A percentile compares a stretch with the other conserved stretches of the same genome.
phyloP scores from a whole-genome alignment of 2,329 filamentous ascomycete genomes.

The Aspergillus aculeatinus region DNA sequence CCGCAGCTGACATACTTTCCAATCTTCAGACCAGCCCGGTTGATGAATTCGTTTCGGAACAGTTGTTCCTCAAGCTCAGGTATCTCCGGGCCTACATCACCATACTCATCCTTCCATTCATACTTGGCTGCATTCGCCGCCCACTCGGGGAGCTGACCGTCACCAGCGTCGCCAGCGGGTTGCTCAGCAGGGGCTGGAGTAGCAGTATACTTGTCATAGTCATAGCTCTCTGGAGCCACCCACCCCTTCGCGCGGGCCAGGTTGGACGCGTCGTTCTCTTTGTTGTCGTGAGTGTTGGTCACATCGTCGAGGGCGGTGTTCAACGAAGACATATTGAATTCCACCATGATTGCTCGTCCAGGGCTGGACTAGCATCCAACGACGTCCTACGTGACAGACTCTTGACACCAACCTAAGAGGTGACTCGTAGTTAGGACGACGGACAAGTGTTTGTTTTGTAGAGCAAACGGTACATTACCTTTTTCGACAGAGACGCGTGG shows the following conservation, averaged over 20 bases:
- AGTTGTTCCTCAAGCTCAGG: constrained; percentile 71
- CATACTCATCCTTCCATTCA: constrained; percentile 80
- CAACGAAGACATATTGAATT: constrained; percentile 24
- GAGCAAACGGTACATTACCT: neutral
- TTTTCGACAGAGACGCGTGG: neutral
- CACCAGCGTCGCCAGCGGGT: constrained; percentile 19
- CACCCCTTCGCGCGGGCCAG: constrained; percentile 42
- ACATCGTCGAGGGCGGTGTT: constrained; percentile 23
- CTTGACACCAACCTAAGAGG: neutral
- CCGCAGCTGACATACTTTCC: constrained; percentile 51
- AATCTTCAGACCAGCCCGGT: constrained; percentile 62
- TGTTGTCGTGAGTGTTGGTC: constrained; percentile 17
- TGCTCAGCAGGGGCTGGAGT: constrained; percentile 12
- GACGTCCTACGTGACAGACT: neutral
- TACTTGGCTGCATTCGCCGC: constrained; percentile 66
- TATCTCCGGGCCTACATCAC: constrained; percentile 75
- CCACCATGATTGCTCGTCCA: constrained; percentile 18
- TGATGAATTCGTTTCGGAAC: constrained; percentile 60
- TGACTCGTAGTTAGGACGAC: neutral
- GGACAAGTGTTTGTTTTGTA: neutral
- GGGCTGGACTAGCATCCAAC: neutral
- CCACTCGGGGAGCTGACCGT: constrained; percentile 44
- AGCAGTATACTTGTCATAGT: constrained; percentile 36
- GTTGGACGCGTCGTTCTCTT: constrained; percentile 29
- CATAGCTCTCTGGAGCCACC: constrained; percentile 36